These are phyloP conservation scores for Ogataea corticis DNA, from an alignment of 805 yeast genomes.

Conservation along the genomic window DNA sequence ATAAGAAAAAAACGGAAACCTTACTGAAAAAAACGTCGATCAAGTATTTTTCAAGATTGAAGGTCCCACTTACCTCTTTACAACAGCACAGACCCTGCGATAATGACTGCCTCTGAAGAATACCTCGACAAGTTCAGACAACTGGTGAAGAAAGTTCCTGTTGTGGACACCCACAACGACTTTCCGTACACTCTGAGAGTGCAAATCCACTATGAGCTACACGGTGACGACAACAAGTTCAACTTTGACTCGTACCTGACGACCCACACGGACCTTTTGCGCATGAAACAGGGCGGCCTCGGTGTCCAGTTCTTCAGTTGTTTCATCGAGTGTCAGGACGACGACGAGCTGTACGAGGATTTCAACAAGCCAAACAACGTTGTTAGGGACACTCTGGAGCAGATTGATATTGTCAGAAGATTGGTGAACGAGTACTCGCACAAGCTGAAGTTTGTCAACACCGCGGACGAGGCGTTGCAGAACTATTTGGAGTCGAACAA, in stretches of 20 bases:
- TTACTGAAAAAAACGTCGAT: too few species aligned
- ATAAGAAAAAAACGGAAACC: too few species aligned
- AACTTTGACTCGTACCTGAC: conserved; percentile 38
- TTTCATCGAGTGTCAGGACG: conserved; percentile 45
- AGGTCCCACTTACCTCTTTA: too few species aligned
- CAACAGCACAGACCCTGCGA: too few species aligned
- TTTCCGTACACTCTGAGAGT: conserved; percentile 46
- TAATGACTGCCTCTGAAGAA: not conserved
- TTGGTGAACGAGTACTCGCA: conserved; percentile 40
- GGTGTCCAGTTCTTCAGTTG: conserved; percentile 52
- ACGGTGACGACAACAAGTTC: conserved; percentile 30
- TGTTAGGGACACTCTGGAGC: conserved; percentile 52
- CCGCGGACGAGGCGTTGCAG: conserved; percentile 39
- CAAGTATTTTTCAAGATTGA: too few species aligned
- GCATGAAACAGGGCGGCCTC: conserved; percentile 41
- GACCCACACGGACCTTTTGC: conserved; percentile 43
- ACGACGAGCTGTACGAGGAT: conserved; percentile 41
- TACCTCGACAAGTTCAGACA: conserved; percentile 4
- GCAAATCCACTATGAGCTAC: conserved; percentile 44
- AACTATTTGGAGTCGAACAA: conserved; percentile 28
- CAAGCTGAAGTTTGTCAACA: conserved; percentile 39
- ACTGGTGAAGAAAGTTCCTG: conserved; percentile 32
- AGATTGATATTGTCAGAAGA: conserved; percentile 49
- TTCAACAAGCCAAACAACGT: conserved; percentile 44
- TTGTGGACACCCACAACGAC: conserved; percentile 54